phyloP scores from a whole-genome alignment of 2,329 filamentous ascomycete genomes.

The Xylariaceae sp. region DNA sequence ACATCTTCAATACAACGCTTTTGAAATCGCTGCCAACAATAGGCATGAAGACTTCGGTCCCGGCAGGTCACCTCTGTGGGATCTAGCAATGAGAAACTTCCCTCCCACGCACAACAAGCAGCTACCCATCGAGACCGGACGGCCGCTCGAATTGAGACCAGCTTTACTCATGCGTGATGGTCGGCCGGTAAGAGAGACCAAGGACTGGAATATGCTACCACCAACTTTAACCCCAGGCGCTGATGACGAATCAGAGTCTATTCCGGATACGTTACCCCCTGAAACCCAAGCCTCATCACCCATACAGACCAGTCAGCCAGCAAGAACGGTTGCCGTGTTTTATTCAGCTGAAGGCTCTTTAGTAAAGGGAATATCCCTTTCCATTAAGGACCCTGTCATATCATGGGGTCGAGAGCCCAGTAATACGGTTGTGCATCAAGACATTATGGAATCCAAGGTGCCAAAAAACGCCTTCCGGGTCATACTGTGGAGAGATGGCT shows the following conservation, averaged over 20 bases:
- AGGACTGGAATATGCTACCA: conserved; percentile 31
- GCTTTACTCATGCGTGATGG: conserved; percentile 29
- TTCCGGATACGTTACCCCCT: conserved; percentile 42
- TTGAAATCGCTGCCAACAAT: conserved; percentile 52
- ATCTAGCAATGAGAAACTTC: conserved; percentile 61
- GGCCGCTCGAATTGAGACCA: conserved; percentile 19
- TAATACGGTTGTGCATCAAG: conserved; percentile 70
- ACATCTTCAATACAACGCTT: conserved; percentile 59
- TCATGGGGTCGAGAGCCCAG: conserved; percentile 75
- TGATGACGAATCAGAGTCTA: conserved; percentile 33
- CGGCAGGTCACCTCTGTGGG: conserved; percentile 56
- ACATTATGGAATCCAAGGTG: conserved; percentile 68
- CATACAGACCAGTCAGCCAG: conserved; percentile 33
- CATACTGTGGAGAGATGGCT: conserved; percentile 70
- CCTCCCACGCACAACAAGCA: conserved; percentile 44
- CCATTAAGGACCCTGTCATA: conserved; percentile 67
- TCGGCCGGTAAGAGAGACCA: conserved; percentile 30
- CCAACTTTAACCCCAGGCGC: conserved; percentile 23
- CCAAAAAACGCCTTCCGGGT: conserved; percentile 83
- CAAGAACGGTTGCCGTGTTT: conserved; percentile 59
- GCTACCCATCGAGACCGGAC: conserved; percentile 27
- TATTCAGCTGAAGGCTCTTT: conserved; percentile 68
- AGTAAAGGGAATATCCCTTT: conserved; percentile 63
- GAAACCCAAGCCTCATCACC: conserved; percentile 43
- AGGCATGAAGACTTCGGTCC: conserved; percentile 58